Evolutionary conservation across 2,329 filamentous ascomycete species (phyloP), one percentile per base, ranked within the genome.

Genomic region (Fusarium devonianum): DNA sequence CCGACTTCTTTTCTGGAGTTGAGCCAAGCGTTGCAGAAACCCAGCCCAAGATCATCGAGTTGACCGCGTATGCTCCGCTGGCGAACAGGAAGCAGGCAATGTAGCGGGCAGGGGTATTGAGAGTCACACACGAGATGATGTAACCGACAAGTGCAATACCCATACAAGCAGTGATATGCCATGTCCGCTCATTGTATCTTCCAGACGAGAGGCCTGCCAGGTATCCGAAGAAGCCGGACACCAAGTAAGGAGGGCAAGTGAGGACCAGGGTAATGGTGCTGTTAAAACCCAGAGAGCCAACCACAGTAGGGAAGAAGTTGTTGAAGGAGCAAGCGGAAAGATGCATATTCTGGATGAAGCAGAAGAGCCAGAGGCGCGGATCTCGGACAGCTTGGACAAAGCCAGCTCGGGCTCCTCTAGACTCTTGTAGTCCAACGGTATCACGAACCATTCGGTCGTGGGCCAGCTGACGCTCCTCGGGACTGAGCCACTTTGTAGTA

Each of bases 1-100:
- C 69, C 0, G 75, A 73, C 47, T 76, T 76, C 62, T 77, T 77
- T 62, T 78, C 74, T 2, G 69, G 69, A 0, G 73, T 77, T 17
- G 75, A 74, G 0, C 72, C 73, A 5, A 75, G 70, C 0, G 73
- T 75, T 0, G 68, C 66, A 0, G 67, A 69, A 0, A 74, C 73
- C 75, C 75, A 78, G 5, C 74, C 73, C 1, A 76, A 63, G 12
- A 75, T 74, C 53, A 76, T 68, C 0, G 69, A 70, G 58, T 76
- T 77, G 16, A 75, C 75, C 2, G 67, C 65, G 17, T 71, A 71
- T 2, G 71, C 69, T 1, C 71, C 71, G 10, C 61, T 65, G 2
- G 70, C 67, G 9, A 72, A 73, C 7, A 72, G 56, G 45, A 73
- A 72, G 52, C 69, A 72, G 2, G 68, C 58, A 1, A 69, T 48